Evolutionary conservation across 148 eudicot species (phyloP), one percentile per base, ranked within the genome.

Genomic region (Camellia japonica): DNA sequence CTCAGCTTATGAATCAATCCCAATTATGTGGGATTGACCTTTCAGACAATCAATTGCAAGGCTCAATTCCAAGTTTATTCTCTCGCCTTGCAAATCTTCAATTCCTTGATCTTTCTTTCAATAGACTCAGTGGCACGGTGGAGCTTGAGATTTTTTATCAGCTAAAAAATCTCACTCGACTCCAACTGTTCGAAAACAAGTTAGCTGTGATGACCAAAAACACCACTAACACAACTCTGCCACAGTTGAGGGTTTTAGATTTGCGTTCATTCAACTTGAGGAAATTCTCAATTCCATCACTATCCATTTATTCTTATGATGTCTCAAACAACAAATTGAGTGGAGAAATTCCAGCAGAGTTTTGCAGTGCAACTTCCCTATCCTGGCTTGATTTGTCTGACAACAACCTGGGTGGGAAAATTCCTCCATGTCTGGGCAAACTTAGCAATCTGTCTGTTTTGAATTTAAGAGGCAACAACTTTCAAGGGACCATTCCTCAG

Each of bases 321-420:
- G 43, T 79, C 52, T 65, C 84, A 11, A 23, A 83, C 54, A 89
- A 87, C 69, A 61, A 13, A 11, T 10, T 89, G 16, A 63, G 13
- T 14, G 85, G 86, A 42, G 73, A 68, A 38, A 80, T 89, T 52
- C 83, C 83, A 2, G 76, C 76, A 38, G 49, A 13, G 16, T 63
- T 84, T 13, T 86, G 89, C 75, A 61, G 73, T 8, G 11, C 16
- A 81, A 46, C n/a, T 68, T 74, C 15, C 72, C 86, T 5, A 7
- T 10, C 1, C 9, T 9, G 54, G 5, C 81, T 90, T 8, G 87
- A 81, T 64, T 12, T 83, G 47, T 81, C 86, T 2, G 8, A 69
- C 8, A 86, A 86, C 70, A 13, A 38, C 73, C 47, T 86, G 44
- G 63, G 3, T 49, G 86, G 88, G 1, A 23, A 12, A 0, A 74